Conservation (phyloP, 129 eudicot genomes). For the sunflower (Helianthus annuus) region DNA sequence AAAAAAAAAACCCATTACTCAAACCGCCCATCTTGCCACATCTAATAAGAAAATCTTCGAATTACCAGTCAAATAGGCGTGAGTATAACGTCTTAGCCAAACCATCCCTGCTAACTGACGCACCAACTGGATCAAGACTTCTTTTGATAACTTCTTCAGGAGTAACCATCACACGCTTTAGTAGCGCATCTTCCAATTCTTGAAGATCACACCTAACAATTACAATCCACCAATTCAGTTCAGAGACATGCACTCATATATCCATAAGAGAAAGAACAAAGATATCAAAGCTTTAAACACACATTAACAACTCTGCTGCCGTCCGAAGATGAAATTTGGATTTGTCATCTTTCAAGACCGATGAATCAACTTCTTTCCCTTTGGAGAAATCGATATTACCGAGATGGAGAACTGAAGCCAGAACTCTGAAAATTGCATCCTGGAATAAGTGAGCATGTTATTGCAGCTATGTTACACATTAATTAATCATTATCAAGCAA, state of each 20-base stretch:
- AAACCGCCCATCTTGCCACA: neutral
- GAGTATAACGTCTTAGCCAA: constrained; percentile 89
- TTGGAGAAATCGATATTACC: constrained; percentile 86
- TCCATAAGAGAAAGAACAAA: neutral
- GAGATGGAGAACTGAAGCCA: constrained; percentile 95
- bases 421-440: constrained; percentile 98
- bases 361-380: constrained; percentile 89
- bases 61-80: constrained; percentile 93
- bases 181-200: constrained; percentile 83
- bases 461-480: constrained; percentile 25
- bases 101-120: constrained; percentile 88
- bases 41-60: neutral
- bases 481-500: neutral
- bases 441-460: constrained; percentile 42
- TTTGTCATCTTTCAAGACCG: constrained; percentile 77
- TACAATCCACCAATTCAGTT: constrained; percentile 12
- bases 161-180: constrained; percentile 93
- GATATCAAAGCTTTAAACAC: constrained; percentile 29
- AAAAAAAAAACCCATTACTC: constrained; percentile 5
- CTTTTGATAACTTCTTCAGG: constrained; percentile 99
- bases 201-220: constrained; percentile 74
- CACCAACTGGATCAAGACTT: constrained; percentile 91
- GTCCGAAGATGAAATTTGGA: constrained; percentile 88
- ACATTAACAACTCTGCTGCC: constrained; percentile 81
- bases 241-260: neutral